Evolutionary conservation across 495 filamentous ascomycete genomes (phyloP), one percentile per base, ranked within the genome.

Genomic region (Hypoxylon lienhwacheense): DNA sequence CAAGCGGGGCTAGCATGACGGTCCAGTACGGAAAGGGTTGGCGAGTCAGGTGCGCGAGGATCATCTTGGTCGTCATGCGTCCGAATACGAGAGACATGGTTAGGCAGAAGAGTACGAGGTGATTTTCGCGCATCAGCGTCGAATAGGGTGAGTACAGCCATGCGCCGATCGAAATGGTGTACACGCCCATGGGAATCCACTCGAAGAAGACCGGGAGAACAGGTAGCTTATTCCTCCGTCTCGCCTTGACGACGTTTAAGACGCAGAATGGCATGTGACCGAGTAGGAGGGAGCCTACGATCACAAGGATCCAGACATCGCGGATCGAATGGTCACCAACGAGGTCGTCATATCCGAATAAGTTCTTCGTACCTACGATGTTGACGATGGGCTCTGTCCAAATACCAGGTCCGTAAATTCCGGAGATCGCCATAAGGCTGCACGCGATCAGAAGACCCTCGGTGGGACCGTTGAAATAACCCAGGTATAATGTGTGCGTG

Each of bases 61-160:
- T 97, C 70, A 97, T 97, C 77, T 97, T 97, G 41, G 93, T 99
- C 1, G 95, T 97, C 91, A 99, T 95, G 48, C 93, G 89, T n/a
- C 93, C 93, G 67, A 97, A 97, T 50, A 97, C 93, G 55, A 97
- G 91, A 17, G 87, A 88, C 80, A 97, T 89, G 42, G 88, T 91
- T 36, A 93, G 76, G 76, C 93, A 97, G 70, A 96, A 96, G 7
- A 97, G 81, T 5, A 95, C 85, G 1, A 99, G 79, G 57, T 88
- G 85, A 72, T 97, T 96, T 28, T 93, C 83, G 8, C 70, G 67
- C 63, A 95, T 74, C 12, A 97, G 67, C 2, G 81, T 84, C 19
- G 90, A 93, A 72, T 96, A 80, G 1, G 91, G 90, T 5, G 86
- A 91, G 61, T 86, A 90, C 0, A 97, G 78, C 95, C 93, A 99